Evolutionary conservation across 257 asterid species (phyloP).

Genomic region (Penstemon newberryi): DNA sequence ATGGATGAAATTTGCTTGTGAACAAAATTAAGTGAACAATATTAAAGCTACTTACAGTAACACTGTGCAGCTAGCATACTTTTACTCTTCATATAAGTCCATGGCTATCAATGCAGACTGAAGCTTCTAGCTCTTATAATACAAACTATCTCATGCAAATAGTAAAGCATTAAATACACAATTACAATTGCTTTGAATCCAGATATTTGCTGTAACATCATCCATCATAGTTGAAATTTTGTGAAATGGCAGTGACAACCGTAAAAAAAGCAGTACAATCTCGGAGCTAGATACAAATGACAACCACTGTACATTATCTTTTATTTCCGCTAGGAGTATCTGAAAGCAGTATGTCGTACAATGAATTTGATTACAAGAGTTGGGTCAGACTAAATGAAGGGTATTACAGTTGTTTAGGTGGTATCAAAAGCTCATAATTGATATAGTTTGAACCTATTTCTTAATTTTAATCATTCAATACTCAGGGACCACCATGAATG

Average conservation of each 20-base stretch:
- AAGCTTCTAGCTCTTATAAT: background rate
- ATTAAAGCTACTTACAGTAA: background rate
- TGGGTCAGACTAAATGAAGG: slow-evolving; percentile 3
- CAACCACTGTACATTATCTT: background rate
- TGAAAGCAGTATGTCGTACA: slow-evolving; percentile 13
- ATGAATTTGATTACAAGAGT: slow-evolving; percentile 26
- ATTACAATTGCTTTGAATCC: background rate
- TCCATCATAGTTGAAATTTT: slow-evolving; percentile 3
- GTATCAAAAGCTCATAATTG: slow-evolving; percentile 22
- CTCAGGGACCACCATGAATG: slow-evolving; percentile 47
- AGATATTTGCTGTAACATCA: background rate
- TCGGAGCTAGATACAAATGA: background rate
- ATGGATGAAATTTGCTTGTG: slow-evolving; percentile 4
- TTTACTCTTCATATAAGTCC: slow-evolving; percentile 8
- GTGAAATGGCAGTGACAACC: background rate
- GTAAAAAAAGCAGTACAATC: background rate
- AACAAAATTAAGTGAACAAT: slow-evolving; percentile 12
- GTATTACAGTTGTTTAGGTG: slow-evolving; percentile 14
- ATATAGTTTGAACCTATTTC: slow-evolving; percentile 11
- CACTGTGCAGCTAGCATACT: slow-evolving; percentile 22
- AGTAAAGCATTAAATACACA: background rate
- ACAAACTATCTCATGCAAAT: slow-evolving; percentile 5
- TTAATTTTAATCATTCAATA: background rate
- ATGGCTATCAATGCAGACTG: background rate
- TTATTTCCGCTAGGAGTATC: background rate